Base-by-base conservation (phyloP, 164 flowering plant species). In the Paratinospora sagittata region DNA sequence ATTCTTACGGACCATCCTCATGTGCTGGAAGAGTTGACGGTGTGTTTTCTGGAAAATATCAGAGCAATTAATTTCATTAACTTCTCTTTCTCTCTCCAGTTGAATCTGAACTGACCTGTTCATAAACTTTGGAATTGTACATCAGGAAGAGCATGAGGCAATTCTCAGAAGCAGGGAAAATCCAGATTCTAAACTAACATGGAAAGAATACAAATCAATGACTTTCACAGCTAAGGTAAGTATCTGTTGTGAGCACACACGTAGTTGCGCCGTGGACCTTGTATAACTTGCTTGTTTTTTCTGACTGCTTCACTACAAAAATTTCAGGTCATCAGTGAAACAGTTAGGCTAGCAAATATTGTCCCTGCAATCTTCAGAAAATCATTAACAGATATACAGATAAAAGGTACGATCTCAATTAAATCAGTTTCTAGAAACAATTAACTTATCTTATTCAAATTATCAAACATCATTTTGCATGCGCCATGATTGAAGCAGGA, bases 11-110 rank as follows among this genome's bases (percentile, higher is more conserved):
- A 90, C 41, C 64, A 89, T 75, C 97, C 98, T 63, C 57, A 74
- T 57, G 97, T 84, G 74, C 85, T 92, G 68, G 73, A 85, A 66
- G 77, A 80, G 77, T 72, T 95, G 76, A 85, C 83, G 78, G 98
- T 95, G 17, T 5, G 88, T 76, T 23, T 27, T 1, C 23, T 33
- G 19, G 12, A 24, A 60, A 13, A 60, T n/a, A 63, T 26, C 24
- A 23, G 3, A 24, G 37, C 62, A 30, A 30, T 52, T 66, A 33
- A 26, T 71, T 66, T 30, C 49, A 14, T n/a, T n/a, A n/a, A 65
- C 43, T 34, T 65, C 67, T 65, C 8, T 64, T 4, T 65, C 67
- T n/a, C 67, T 14, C 43, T 65, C 33, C 23, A 24, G 13, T n/a
- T 62, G 69, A 55, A 19, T 9, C 6, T 27, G 41, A 30, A 34